These are phyloP conservation scores for Hypoxylon sp. DNA, from an alignment of 2,329 filamentous ascomycete genomes.

Conservation along the genomic window DNA sequence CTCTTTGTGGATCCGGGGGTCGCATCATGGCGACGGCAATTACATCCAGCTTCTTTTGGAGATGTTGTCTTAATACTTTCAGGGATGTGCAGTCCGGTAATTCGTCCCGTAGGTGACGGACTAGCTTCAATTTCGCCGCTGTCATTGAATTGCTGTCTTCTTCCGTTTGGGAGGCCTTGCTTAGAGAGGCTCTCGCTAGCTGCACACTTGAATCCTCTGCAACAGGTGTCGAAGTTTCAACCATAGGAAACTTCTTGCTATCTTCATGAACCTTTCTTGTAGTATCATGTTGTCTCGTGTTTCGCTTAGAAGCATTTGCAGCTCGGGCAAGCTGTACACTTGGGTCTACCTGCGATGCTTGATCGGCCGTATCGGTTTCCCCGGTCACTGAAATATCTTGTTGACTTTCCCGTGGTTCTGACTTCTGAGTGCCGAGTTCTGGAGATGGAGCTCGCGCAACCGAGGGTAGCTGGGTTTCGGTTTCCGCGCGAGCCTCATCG, in stretches of 20 bases:
- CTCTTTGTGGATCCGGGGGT: slow-evolving; percentile 66
- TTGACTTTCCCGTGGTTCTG: slow-evolving; percentile 22
- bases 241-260: slow-evolving; percentile 28
- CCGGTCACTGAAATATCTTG: slow-evolving; percentile 22
- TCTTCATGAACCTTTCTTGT: slow-evolving; percentile 25
- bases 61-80: slow-evolving; percentile 65
- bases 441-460: slow-evolving; percentile 16
- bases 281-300: slow-evolving; percentile 33
- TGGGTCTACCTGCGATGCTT: slow-evolving; percentile 38
- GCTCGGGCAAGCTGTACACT: slow-evolving; percentile 50
- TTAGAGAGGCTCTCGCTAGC: slow-evolving; percentile 49
- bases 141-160: slow-evolving; percentile 53
- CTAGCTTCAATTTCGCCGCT: slow-evolving; percentile 62
- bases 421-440: slow-evolving; percentile 29
- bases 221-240: slow-evolving; percentile 34
- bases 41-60: slow-evolving; percentile 66
- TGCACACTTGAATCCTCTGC: slow-evolving; percentile 48
- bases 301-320: slow-evolving; percentile 43
- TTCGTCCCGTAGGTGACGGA: slow-evolving; percentile 62
- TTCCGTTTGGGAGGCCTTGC: slow-evolving; percentile 47
- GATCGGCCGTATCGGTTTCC: slow-evolving; percentile 31
- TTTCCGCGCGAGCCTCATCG: slow-evolving; percentile 19
- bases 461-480: slow-evolving; percentile 6
- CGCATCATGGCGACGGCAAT: slow-evolving; percentile 68
- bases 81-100: slow-evolving; percentile 69